Evolutionary conservation across 371 early-diverging fungal genomes (phyloP).

Genomic region (Saksenaea oblongispora): DNA sequence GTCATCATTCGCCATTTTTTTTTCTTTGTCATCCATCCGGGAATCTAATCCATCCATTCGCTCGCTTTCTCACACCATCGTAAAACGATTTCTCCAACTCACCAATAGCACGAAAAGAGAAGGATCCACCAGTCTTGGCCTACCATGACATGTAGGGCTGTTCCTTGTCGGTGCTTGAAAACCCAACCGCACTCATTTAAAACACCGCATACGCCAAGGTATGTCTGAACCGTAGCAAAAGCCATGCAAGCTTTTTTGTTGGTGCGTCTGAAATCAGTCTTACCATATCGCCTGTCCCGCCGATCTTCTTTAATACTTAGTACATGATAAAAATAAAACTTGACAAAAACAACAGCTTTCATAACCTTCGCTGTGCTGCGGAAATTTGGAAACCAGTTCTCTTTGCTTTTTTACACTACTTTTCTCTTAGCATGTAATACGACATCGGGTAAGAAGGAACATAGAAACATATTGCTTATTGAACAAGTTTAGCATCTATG

Average conservation of each 20-base stretch:
- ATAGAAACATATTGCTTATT: too few relatives aligned
- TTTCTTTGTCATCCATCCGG: background rate
- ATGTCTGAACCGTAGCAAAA: background rate
- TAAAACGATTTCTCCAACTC: background rate
- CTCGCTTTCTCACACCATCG: background rate
- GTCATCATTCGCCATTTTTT: background rate
- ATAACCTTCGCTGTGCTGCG: too few relatives aligned
- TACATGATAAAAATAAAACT: too few relatives aligned
- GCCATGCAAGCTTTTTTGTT: background rate
- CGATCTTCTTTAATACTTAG: too few relatives aligned
- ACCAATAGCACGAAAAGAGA: slow-evolving; percentile 1
- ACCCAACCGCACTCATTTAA: background rate
- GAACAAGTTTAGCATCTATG: too few relatives aligned
- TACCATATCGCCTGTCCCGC: too few relatives aligned
- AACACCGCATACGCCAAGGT: background rate
- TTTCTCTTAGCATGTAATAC: too few relatives aligned
- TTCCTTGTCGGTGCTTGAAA: background rate
- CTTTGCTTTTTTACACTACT: too few relatives aligned
- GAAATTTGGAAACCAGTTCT: too few relatives aligned
- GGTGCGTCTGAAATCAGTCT: too few relatives aligned
- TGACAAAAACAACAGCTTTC: too few relatives aligned
- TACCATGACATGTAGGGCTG: background rate
- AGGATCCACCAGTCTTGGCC: background rate
- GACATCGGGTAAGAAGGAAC: too few relatives aligned
- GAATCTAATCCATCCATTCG: background rate